Base-by-base conservation (phyloP, 768 basidiomycete genomes). In the Wakefieldia striispora region DNA sequence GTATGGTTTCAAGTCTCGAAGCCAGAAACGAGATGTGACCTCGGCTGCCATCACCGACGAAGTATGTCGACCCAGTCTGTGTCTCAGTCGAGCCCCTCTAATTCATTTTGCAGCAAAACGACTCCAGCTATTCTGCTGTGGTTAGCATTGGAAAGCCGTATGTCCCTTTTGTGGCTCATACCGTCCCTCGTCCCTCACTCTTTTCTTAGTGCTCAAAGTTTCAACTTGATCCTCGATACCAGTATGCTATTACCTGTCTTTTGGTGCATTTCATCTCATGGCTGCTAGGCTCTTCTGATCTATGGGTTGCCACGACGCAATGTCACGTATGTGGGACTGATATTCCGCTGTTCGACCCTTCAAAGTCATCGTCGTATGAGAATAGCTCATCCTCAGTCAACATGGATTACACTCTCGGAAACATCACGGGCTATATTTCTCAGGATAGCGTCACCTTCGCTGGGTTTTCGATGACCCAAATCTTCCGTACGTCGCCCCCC, bases 171-270 rank as follows among this genome's bases (percentile, higher is more conserved):
- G 39, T 24, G 24, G 11, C 24, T 6, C n/a, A n/a, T 41, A n/a
- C n/a, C n/a, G 27, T 29, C 13, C 24, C 7, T 17, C 21, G 9
- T 4, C 21, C 2, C 5, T 45, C 16, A 40, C 47, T 31, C 11
- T 14, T 33, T 35, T 49, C 35, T 1, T 26, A 86, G 84, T 12
- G 65, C 83, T 0, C 91, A 93, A 65, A 36, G 70, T 3, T 86
- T 97, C 62, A 74, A 83, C 46, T 75, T 97, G 47, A 82, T 97
- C 47, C 79, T 97, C 29, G 95, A 97, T 67, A 97, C 95, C 0
- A 92, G 93, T 13, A 53, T 44, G 62, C 35, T 7, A 1, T 27
- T 3, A 2, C 4, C 27, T 5, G 0, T 4, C 6, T 3, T 3
- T 27, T 21, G 1, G 8, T 9, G 8, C 5, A 13, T 17, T 6